phyloP scores from a whole-genome alignment of 306 rosid species.

The Medicago arabica region DNA sequence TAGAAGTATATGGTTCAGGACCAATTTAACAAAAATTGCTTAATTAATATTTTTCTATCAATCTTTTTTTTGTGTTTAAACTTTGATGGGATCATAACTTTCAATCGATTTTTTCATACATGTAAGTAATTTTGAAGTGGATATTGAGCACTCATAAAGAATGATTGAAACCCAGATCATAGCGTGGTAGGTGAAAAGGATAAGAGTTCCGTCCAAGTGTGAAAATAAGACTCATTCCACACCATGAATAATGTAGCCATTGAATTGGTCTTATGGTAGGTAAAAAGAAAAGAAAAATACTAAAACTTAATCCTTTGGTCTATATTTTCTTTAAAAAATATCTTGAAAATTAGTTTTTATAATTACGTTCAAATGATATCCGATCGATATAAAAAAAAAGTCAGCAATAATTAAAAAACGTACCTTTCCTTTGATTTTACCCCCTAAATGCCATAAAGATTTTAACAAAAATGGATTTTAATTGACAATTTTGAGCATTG shows the following conservation, averaged over 20 bases:
- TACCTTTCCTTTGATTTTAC: background rate
- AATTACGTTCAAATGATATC: no score
- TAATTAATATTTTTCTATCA: no score
- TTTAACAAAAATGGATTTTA: background rate
- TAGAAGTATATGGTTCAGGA: no score
- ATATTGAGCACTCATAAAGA: no score
- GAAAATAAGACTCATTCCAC: background rate
- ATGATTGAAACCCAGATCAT: background rate
- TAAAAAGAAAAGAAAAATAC: background rate
- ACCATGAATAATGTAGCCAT: background rate
- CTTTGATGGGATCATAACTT: no score
- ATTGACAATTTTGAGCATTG: background rate
- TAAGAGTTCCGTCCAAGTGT: constrained; percentile 10
- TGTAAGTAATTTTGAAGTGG: no score
- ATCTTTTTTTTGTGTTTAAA: no score
- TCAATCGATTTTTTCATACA: no score
- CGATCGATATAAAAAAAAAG: background rate
- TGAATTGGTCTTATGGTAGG: constrained; percentile 11
- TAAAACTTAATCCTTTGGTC: background rate
- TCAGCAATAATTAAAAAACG: background rate
- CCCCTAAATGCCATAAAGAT: background rate
- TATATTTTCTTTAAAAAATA: background rate
- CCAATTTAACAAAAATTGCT: no score
- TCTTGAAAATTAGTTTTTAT: no score
- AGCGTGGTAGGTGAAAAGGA: constrained; percentile 37